Base-by-base conservation (phyloP, 2,329 filamentous ascomycete species). In the Aureobasidium sp. region DNA sequence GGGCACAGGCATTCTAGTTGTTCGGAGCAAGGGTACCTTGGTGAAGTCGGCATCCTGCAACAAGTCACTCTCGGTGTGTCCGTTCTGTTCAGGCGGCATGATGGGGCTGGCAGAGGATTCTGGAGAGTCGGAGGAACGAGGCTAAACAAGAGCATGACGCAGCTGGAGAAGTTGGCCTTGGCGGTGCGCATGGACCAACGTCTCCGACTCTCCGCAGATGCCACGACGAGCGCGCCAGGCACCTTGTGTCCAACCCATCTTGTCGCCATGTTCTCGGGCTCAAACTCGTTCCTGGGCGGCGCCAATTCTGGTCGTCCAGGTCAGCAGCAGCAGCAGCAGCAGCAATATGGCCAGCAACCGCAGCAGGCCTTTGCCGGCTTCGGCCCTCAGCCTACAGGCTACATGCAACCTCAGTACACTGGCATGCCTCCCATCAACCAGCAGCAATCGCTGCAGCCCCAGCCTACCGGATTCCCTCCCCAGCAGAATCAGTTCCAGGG, bases 221-320 rank as follows among this genome's bases (percentile, higher is more conserved):
- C 30, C 30, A 34, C 30, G 30, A 34, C 7, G 30, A 34, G 30
- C 22, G 17, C 19, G 30, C 30, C 14, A 34, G 30, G n/a, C n/a
- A n/a, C n/a, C n/a, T n/a, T n/a, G n/a, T n/a, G n/a, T n/a, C n/a
- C n/a, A n/a, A n/a, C n/a, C n/a, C n/a, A n/a, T n/a, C n/a, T n/a
- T n/a, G n/a, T n/a, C n/a, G 67, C 65, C 71, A 96, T 96, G 91
- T 97, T 88, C 74, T 93, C 89, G 61, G 88, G 85, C 69, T 87
- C 88, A 61, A 94, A 87, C 75, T 84, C 87, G 59, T 96, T 85
- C 71, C 74, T 95, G 64, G 89, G 89, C 71, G 86, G 84, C 73
- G 80, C 79, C 69, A 88, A 84, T 67, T 85, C 78, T 75, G 81
- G 85, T 68, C 86, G 84, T 56, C 86, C 86, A 45, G 81, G 74